A percentile compares a stretch with the other conserved stretches of the same genome.
phyloP scores from a whole-genome alignment of 495 filamentous ascomycete genomes.

The Haplographium delicatum region DNA sequence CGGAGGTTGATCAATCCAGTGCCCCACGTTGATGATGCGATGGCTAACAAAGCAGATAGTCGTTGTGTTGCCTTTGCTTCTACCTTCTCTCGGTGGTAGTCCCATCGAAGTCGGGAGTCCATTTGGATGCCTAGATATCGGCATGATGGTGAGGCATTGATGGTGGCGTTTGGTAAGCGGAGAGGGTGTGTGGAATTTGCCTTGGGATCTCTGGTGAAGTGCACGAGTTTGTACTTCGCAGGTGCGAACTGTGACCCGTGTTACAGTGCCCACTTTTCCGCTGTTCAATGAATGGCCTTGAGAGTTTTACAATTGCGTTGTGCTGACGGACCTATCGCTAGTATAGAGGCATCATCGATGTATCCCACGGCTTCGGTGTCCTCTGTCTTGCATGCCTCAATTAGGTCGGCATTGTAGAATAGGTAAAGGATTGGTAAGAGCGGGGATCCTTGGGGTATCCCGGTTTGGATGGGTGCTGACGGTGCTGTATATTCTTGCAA shows the following conservation, averaged over 20 bases:
- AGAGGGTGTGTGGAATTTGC: constrained; percentile 11
- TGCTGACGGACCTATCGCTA: constrained; percentile 10
- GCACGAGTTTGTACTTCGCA: constrained; percentile 7
- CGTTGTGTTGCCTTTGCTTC: constrained; percentile 14
- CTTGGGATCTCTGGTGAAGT: constrained; percentile 6
- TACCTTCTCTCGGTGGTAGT: constrained; percentile 18
- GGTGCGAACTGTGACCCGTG: constrained; percentile 5
- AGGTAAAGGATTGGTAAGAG: constrained; percentile 25
- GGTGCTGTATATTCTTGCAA: constrained; percentile 1
- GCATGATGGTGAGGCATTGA: constrained; percentile 11
- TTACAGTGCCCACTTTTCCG: constrained; percentile 1
- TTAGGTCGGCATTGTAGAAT: constrained; percentile 22
- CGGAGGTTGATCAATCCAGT: constrained; percentile 17
- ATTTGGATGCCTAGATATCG: constrained; percentile 14
- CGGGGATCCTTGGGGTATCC: constrained; percentile 26
- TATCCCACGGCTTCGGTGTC: constrained; percentile 1
- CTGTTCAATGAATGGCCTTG: neutral
- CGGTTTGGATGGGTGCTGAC: neutral
- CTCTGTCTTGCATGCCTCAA: constrained; percentile 4
- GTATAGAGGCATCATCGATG: constrained; percentile 16
- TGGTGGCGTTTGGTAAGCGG: neutral
- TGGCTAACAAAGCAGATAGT: constrained; percentile 14
- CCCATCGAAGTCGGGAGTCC: constrained; percentile 12
- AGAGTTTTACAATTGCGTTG: neutral
- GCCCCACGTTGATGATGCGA: constrained; percentile 18